Evolutionary conservation across 2,329 filamentous ascomycete genomes (phyloP), one percentile per base, ranked within the genome.

Genomic region (Colletotrichum simmondsii): DNA sequence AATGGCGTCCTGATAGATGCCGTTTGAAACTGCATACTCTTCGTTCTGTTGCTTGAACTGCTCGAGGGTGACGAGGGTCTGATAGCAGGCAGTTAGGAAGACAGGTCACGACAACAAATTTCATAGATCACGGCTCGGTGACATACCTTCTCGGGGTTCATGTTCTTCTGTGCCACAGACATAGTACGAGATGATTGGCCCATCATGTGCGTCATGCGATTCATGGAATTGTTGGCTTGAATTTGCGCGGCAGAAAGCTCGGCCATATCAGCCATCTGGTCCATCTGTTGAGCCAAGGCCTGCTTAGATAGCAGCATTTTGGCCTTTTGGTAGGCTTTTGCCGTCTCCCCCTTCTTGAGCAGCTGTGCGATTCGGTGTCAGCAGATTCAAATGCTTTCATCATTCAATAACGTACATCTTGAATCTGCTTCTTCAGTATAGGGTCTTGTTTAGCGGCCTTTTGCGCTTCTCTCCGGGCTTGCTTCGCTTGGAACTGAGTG

Each of bases 1-100:
- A 74, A 95, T 96, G 72, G 94, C 94, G 79, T 95, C 95, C 82
- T 96, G 94, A 83, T 97, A 97, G 83, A 95, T 95, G 76, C 92
- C 88, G 81, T 90, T 91, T 80, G 85, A 88, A 84, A 91, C 89
- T 81, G 88, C 87, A 81, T 91, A 91, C 77, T 91, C 89, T 80
- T 91, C 89, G 82, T 90, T 91, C 78, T 91, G 89, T 75, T 86
- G 83, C 80, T 88, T 88, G 85, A 89, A 90, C 77, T 90, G 88
- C 78, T 91, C 89, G 75, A 91, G 86, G 8, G 89, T 90, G 61
- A 88, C 82, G 75, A 91, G 87, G 66, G 89, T 91, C 85, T 88
- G 69, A 19, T 6, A 37, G 2, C 5, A 42, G 22, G 46, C 52
- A 54, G 28, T 72, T n/a, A 68, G 53, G 24, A 5, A 42, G 28